A percentile compares a stretch with the other conserved stretches of the same genome.
These are phyloP conservation scores for Colletotrichum australisinense DNA, from an alignment of 2,329 filamentous ascomycete species.

Conservation along the genomic window DNA sequence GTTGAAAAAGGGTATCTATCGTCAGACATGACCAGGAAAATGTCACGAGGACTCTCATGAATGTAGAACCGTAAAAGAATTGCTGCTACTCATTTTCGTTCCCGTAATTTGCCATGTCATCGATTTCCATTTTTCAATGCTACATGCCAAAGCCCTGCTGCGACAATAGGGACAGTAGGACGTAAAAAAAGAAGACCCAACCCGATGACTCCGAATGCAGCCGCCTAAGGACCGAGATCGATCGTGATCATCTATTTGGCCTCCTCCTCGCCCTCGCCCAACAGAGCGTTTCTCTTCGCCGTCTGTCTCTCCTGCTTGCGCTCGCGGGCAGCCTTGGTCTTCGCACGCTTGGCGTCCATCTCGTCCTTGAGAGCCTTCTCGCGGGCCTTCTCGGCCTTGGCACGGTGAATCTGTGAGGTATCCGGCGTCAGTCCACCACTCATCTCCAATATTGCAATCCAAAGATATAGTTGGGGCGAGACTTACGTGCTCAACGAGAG, in stretches of 20 bases:
- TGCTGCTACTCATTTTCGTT: slow-evolving; percentile 38
- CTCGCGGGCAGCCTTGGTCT: slow-evolving; percentile 99
- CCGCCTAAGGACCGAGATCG: slow-evolving; percentile 61
- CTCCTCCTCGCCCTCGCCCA: slow-evolving; percentile 76
- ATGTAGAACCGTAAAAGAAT: slow-evolving; percentile 31
- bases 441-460: slow-evolving; percentile 34
- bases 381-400: slow-evolving; percentile 99
- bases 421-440: slow-evolving; percentile 7
- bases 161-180: slow-evolving; percentile 60
- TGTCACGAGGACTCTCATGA: background rate
- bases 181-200: slow-evolving; percentile 62
- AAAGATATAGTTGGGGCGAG: slow-evolving; percentile 31
- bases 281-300: slow-evolving; percentile 89
- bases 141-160: slow-evolving; percentile 67
- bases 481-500: slow-evolving; percentile 99
- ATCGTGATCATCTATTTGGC: slow-evolving; percentile 57
- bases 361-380: slow-evolving; percentile 97
- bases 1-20: background rate
- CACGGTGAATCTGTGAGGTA: slow-evolving; percentile 89
- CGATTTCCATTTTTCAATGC: slow-evolving; percentile 66
- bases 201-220: slow-evolving; percentile 71
- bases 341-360: slow-evolving; percentile 99
- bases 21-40: background rate
- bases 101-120: slow-evolving; percentile 37
- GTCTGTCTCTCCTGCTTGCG: slow-evolving; percentile 92